Conservation (phyloP, 306 rosid species). For the Quercus robur region DNA sequence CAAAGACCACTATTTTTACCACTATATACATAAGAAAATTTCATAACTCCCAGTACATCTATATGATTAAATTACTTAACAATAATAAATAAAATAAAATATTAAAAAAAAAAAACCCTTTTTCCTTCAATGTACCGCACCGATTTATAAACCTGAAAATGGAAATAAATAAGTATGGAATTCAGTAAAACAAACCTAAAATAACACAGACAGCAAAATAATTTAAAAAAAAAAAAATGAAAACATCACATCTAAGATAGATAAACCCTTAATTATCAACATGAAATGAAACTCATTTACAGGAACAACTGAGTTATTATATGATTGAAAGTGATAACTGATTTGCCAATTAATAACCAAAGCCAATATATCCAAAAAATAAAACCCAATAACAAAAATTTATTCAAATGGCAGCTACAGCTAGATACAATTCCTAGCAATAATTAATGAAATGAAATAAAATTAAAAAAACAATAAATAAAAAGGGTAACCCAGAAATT, state of each 20-base stretch:
- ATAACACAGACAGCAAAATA: neutral
- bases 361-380: neutral
- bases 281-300: neutral
- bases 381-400: neutral
- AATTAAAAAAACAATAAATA: neutral
- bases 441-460: neutral
- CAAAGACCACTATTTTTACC: slow-evolving; percentile 29
- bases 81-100: neutral
- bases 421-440: neutral
- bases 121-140: slow-evolving; percentile 3
- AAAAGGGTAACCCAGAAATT: neutral
- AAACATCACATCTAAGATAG: neutral
- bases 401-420: neutral
- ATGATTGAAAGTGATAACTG: neutral
- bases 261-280: neutral
- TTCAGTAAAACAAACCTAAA: neutral
- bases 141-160: slow-evolving; percentile 37
- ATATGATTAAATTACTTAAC: slow-evolving; percentile 15
- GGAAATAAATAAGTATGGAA: neutral
- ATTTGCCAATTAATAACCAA: neutral
- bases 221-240: neutral
- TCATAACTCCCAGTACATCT: slow-evolving; percentile 63
- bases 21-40: slow-evolving; percentile 35
- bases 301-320: neutral
- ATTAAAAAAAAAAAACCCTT: neutral